Evolutionary conservation across 2,329 filamentous ascomycete species (phyloP).

Genomic region (Xylaria hypoxylon): DNA sequence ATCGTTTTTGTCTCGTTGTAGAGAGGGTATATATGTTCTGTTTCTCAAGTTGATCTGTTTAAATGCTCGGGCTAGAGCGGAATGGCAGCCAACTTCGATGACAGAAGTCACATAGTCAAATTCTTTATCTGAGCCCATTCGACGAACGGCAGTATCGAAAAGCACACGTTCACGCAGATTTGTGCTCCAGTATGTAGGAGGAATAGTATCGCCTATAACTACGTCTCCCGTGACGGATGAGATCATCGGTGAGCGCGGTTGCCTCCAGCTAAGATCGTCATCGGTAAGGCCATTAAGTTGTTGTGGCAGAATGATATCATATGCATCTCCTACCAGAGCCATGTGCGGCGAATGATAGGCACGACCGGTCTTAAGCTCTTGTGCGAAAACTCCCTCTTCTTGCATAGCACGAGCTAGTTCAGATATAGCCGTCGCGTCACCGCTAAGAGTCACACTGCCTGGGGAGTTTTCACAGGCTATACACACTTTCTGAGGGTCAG

Average conservation of each 20-base stretch:
- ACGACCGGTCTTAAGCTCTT: slow-evolving; percentile 56
- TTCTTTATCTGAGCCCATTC: slow-evolving; percentile 51
- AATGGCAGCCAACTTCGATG: slow-evolving; percentile 47
- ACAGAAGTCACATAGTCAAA: slow-evolving; percentile 40
- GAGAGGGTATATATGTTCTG: slow-evolving; percentile 39
- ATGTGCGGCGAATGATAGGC: slow-evolving; percentile 57
- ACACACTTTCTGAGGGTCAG: slow-evolving; percentile 42
- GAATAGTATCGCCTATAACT: slow-evolving; percentile 28
- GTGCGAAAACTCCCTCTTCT: slow-evolving; percentile 60
- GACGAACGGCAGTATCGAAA: slow-evolving; percentile 53
- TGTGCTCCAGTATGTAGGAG: slow-evolving; percentile 43
- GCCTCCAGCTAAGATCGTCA: slow-evolving; percentile 36
- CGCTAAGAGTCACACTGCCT: slow-evolving; percentile 61
- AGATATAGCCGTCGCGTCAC: slow-evolving; percentile 58
- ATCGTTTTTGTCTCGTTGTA: slow-evolving; percentile 38
- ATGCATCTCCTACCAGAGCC: slow-evolving; percentile 56
- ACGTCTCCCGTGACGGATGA: slow-evolving; percentile 44
- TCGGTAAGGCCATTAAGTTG: slow-evolving; percentile 31
- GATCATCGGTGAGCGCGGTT: slow-evolving; percentile 36
- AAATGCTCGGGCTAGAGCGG: slow-evolving; percentile 45
- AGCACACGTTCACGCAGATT: slow-evolving; percentile 44
- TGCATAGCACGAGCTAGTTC: slow-evolving; percentile 55
- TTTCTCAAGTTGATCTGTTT: slow-evolving; percentile 48
- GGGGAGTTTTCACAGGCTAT: slow-evolving; percentile 52
- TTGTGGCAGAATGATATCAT: slow-evolving; percentile 34